Conservation (phyloP, 768 basidiomycete genomes). For the Kwoniella newhampshirensis region DNA sequence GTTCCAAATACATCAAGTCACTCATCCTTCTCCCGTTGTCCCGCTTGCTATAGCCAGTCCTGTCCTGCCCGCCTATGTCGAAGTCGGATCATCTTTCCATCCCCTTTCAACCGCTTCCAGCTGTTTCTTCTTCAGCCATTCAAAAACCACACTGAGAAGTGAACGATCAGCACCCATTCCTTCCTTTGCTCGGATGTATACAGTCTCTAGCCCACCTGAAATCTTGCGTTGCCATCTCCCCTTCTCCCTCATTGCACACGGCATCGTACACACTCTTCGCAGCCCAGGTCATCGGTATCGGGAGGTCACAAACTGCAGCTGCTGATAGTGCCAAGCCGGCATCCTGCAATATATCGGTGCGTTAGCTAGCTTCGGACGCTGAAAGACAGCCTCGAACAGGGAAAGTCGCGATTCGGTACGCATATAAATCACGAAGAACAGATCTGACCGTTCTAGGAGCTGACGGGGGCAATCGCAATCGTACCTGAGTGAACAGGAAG, state of each 20-base stretch:
- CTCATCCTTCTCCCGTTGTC: too few relatives aligned
- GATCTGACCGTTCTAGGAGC: too few relatives aligned
- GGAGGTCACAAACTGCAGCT: conserved; percentile 37
- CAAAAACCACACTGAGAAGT: conserved; percentile 43
- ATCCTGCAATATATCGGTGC: conserved; percentile 27
- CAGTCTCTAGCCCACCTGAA: conserved; percentile 39
- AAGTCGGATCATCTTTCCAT: conserved; percentile 40
- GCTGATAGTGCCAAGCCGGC: conserved; percentile 43
- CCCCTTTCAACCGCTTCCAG: conserved; percentile 41
- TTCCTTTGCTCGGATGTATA: too few relatives aligned
- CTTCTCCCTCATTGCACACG: conserved; percentile 34
- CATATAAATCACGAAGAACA: too few relatives aligned
- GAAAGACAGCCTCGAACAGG: background rate
- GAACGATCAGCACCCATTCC: too few relatives aligned
- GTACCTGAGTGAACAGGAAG: too few relatives aligned
- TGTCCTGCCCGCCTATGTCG: too few relatives aligned
- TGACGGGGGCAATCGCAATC: too few relatives aligned
- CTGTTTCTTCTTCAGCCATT: conserved; percentile 43
- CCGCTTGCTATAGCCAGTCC: too few relatives aligned
- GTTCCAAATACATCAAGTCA: too few relatives aligned
- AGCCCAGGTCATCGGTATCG: conserved; percentile 45
- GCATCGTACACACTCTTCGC: conserved; percentile 44
- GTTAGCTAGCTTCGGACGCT: background rate
- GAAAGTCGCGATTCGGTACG: background rate
- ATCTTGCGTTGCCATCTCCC: conserved; percentile 37